phyloP scores from a whole-genome alignment of 768 basidiomycete species.

The Exidia glandulosa region DNA sequence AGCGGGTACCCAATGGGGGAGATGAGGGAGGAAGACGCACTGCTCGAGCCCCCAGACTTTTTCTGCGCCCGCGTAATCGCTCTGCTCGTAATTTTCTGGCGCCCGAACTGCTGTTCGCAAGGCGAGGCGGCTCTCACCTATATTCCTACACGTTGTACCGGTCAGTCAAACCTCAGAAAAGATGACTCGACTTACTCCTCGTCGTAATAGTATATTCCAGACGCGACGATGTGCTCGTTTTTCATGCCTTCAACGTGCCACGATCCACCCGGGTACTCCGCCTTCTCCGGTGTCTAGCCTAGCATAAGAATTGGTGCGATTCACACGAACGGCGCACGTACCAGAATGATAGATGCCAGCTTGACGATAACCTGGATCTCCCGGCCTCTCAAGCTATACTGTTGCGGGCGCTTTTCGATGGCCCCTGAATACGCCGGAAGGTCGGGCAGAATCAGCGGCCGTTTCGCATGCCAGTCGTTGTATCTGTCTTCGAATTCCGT shows the following conservation, averaged over 20 bases:
- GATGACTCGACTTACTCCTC: slow-evolving; percentile 27
- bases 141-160: slow-evolving; percentile 28
- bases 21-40: slow-evolving; percentile 30
- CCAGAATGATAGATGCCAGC: slow-evolving; percentile 29
- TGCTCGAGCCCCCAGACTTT: slow-evolving; percentile 41
- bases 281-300: slow-evolving; percentile 21
- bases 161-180: too few species aligned
- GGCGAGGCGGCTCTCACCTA: slow-evolving; percentile 23
- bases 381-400: slow-evolving; percentile 27
- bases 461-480: slow-evolving; percentile 31
- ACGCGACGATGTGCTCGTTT: slow-evolving; percentile 40
- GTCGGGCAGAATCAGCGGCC: slow-evolving; percentile 37
- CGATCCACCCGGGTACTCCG: slow-evolving; percentile 21
- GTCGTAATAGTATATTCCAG: slow-evolving; percentile 30
- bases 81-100: slow-evolving; percentile 31
- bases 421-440: slow-evolving; percentile 37
- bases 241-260: slow-evolving; percentile 47
- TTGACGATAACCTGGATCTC: slow-evolving; percentile 30
- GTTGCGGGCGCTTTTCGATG: slow-evolving; percentile 30
- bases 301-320: slow-evolving; percentile 3
- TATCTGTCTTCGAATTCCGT: slow-evolving; percentile 33
- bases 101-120: slow-evolving; percentile 44
- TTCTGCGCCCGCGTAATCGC: slow-evolving; percentile 35
- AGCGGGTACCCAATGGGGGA: neutral
- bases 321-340: slow-evolving; percentile 18